phyloP scores from a whole-genome alignment of 2,329 filamentous ascomycete genomes.

The Lachnellula occidentalis region DNA sequence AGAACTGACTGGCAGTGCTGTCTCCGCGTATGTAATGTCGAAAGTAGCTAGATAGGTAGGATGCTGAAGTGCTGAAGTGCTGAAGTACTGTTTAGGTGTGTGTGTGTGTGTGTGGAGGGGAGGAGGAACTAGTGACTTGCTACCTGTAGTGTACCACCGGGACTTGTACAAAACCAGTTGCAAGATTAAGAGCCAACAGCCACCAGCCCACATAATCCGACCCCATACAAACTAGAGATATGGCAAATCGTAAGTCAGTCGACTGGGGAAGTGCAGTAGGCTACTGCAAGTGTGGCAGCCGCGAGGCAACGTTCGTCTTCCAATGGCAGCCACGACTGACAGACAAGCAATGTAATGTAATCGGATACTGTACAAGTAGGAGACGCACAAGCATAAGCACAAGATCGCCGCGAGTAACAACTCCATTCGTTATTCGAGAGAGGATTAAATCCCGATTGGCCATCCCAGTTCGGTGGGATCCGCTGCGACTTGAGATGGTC shows the following conservation, averaged over 20 bases:
- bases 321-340: conserved; percentile 1
- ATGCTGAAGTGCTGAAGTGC: neutral
- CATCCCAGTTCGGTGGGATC: conserved; percentile 8
- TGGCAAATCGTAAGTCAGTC: neutral
- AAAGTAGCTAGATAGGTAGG: neutral
- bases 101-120: neutral
- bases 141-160: neutral
- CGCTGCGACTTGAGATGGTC: conserved; percentile 6
- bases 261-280: neutral
- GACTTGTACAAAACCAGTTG: neutral
- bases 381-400: neutral
- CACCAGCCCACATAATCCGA: too few relatives aligned
- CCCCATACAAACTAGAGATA: neutral
- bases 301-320: conserved; percentile 1
- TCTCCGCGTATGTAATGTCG: neutral
- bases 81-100: neutral
- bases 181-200: neutral
- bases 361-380: neutral
- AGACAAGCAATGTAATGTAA: neutral
- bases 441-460: conserved; percentile 7
- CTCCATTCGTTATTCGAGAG: neutral
- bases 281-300: neutral
- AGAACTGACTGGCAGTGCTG: conserved; percentile 8
- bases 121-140: neutral
- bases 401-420: neutral